Percentiles rank a stretch among this genome's conserved stretches.
Evolutionary conservation across 768 basidiomycete genomes (phyloP).

Genomic region (Collybia mongolica): DNA sequence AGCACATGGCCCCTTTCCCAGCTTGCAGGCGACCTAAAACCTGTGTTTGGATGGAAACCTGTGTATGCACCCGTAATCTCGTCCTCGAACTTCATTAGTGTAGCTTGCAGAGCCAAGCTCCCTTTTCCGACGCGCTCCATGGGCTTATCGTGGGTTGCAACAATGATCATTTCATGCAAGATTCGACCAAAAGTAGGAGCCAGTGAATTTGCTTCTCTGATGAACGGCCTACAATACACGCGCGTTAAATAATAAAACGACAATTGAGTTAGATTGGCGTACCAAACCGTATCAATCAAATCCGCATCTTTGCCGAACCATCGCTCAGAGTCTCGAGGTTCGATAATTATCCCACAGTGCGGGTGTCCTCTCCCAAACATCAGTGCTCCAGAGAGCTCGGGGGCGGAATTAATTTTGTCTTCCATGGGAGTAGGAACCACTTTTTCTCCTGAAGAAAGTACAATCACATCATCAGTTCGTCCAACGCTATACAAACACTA

Average conservation of each 20-base stretch:
- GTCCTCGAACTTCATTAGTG: constrained; percentile 26
- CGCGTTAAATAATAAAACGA: not conserved
- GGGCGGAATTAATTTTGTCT: not conserved
- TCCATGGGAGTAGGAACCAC: constrained; percentile 7
- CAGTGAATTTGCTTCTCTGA: constrained; percentile 30
- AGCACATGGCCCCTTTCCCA: too few species aligned
- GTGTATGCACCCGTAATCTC: too few species aligned
- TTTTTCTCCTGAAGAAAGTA: constrained; percentile 7
- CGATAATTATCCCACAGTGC: constrained; percentile 29
- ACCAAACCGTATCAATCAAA: constrained; percentile 31
- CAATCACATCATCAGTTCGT: constrained; percentile 6
- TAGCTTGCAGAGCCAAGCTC: constrained; percentile 33
- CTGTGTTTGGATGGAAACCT: too few species aligned
- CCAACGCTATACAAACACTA: constrained; percentile 1
- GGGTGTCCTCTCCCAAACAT: constrained; percentile 33
- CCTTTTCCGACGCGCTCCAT: constrained; percentile 37
- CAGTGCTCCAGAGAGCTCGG: constrained; percentile 18
- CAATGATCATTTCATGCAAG: constrained; percentile 41
- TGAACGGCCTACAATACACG: constrained; percentile 15
- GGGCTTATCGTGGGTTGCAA: constrained; percentile 27
- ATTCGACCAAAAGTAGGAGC: constrained; percentile 31
- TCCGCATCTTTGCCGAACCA: constrained; percentile 21
- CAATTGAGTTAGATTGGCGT: not conserved
- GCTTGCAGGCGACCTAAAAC: too few species aligned
- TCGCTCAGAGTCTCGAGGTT: constrained; percentile 22